phyloP scores from a whole-genome alignment of 768 basidiomycete species.

The Daedaleopsis nitida region DNA sequence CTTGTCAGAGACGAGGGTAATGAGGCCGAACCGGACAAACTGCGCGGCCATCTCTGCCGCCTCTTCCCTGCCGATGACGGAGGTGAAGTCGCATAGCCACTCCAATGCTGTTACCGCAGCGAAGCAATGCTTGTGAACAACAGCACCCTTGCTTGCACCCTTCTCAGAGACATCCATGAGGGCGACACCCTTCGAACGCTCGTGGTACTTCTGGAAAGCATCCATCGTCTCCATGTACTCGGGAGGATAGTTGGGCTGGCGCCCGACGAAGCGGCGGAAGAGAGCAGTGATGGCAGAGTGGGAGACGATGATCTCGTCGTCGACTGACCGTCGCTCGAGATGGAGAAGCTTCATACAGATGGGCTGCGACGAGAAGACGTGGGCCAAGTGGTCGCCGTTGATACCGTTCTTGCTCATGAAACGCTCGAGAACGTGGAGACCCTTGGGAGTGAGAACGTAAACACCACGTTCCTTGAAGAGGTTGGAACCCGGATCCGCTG shows the following conservation, averaged over 20 bases:
- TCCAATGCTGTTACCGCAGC: slow-evolving; percentile 86
- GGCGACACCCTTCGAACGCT: slow-evolving; percentile 73
- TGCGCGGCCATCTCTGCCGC: slow-evolving; percentile 98
- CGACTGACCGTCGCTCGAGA: slow-evolving; percentile 86
- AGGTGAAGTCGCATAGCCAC: slow-evolving; percentile 98
- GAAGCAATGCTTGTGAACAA: slow-evolving; percentile 73
- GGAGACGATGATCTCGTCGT: slow-evolving; percentile 97
- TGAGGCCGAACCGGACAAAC: slow-evolving; percentile 93
- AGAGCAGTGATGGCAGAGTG: slow-evolving; percentile 92
- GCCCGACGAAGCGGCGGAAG: slow-evolving; percentile 93
- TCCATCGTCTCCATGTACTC: slow-evolving; percentile 52
- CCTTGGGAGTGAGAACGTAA: slow-evolving; percentile 95
- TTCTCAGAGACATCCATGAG: slow-evolving; percentile 74
- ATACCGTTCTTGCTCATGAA: slow-evolving; percentile 99
- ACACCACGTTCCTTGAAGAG: slow-evolving; percentile 98
- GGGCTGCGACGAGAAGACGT: slow-evolving; percentile 87
- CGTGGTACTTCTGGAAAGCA: slow-evolving; percentile 72
- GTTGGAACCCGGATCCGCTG: slow-evolving; percentile 82
- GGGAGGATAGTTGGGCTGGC: slow-evolving; percentile 76
- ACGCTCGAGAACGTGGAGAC: slow-evolving; percentile 97
- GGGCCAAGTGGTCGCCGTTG: slow-evolving; percentile 88
- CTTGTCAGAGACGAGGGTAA: slow-evolving; percentile 87
- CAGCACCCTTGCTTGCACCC: slow-evolving; percentile 51
- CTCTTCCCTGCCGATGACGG: slow-evolving; percentile 93
- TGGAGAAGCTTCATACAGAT: slow-evolving; percentile 98